Conservation (phyloP, 139 green algal species). For the Asterochloris erici region DNA sequence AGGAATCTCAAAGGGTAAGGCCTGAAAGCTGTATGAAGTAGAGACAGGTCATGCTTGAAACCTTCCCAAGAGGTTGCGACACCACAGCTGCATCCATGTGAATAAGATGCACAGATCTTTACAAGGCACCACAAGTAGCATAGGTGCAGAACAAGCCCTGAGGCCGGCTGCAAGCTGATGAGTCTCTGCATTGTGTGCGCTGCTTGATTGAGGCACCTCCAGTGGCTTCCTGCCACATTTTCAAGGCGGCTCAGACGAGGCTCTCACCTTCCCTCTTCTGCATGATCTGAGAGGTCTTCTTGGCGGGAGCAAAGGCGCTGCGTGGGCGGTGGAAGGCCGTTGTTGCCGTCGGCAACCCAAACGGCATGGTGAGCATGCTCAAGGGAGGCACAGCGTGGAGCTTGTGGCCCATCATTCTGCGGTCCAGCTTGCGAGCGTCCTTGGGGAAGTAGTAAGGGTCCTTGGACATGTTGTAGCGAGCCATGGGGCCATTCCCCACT, state of each 20-base stretch:
- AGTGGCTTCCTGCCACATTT: no score
- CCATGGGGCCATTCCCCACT: background rate
- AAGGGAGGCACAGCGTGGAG: background rate
- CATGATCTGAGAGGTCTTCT: background rate
- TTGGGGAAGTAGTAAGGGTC: conserved; percentile 13
- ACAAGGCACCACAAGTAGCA: background rate
- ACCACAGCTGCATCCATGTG: no score
- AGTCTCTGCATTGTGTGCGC: background rate
- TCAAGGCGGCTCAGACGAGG: background rate
- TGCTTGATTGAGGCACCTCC: no score
- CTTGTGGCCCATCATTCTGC: background rate
- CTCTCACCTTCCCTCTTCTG: background rate
- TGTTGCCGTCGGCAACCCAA: background rate
- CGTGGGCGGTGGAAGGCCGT: conserved; percentile 22
- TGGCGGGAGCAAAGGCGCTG: background rate
- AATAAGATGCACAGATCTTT: no score
- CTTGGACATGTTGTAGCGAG: conserved; percentile 28
- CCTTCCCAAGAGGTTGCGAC: no score
- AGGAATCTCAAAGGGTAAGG: background rate
- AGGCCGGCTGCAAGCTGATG: background rate
- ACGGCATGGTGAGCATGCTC: conserved; percentile 35
- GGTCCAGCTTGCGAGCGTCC: background rate
- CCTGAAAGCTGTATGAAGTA: background rate
- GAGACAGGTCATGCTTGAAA: background rate
- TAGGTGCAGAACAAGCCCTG: background rate